Base-by-base conservation (phyloP, 2,329 filamentous ascomycete genomes). In the Fusarium napiforme region DNA sequence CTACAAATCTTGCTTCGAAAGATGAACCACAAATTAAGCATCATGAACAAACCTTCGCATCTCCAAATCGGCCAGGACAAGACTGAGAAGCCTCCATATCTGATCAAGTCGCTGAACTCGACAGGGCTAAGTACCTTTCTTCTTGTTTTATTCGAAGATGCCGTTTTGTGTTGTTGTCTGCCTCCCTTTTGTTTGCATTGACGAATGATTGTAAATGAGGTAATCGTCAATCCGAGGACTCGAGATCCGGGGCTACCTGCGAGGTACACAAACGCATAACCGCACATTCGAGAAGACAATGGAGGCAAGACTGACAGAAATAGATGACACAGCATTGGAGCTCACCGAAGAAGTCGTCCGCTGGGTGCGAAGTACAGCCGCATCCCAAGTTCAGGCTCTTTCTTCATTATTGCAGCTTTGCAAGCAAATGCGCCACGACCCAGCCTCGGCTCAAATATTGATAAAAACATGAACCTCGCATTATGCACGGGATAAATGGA, bases 241-340 rank as follows among this genome's bases (percentile, higher is more conserved):
- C 11, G 6, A 14, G 6, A 2, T 34, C 49, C 6, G 12, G 18
- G 18, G 2, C 39, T 36, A 2, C 4, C 11, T 37, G 9, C 7
- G 7, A 16, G 3, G 4, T 18, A 15, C 12, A 40, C 34, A 12
- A 52, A 28, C 21, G 18, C 2, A 52, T 6, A 4, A 37, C 2
- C 6, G 15, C 4, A 16, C 9, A 7, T 7, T 3, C 6, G 7
- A 14, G 18, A 21, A n/a, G 19, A 12, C 4, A 30, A 12, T 6
- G 2, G 7, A 39, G 1, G 6, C 6, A 26, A 26, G 16, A 0
- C 0, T 23, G 4, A 1, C 4, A 18, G 9, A 19, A 10, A 10
- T 19, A 16, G n/a, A 34, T 2, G 4, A 5, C 2, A 4, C 21
- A 19, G 5, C 8, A 34, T 10, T 52, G 11, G 4, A n/a, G n/a